phyloP scores from a whole-genome alignment of 2,329 filamentous ascomycete species.

The Aspergillus sp. region DNA sequence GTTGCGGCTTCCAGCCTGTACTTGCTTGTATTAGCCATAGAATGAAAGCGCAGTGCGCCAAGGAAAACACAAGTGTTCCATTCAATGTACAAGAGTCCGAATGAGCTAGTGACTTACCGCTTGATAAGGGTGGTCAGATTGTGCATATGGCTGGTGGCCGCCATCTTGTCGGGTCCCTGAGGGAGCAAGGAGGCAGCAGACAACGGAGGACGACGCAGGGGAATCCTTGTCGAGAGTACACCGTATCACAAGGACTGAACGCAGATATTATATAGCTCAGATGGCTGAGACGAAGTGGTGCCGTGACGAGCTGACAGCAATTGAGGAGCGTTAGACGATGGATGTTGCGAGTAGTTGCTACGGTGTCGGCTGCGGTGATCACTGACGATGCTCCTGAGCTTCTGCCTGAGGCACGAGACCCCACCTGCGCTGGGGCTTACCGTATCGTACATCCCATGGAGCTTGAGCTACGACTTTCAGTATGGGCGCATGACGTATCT shows the following conservation, averaged over 20 bases:
- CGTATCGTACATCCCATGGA: constrained; percentile 22
- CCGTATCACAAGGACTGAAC: too few relatives aligned
- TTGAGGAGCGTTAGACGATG: neutral
- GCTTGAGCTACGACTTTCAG: neutral
- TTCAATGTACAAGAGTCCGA: too few relatives aligned
- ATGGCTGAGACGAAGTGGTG: neutral
- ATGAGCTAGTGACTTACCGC: constrained; percentile 65
- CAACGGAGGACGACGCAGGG: constrained; percentile 36
- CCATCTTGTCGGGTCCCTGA: constrained; percentile 57
- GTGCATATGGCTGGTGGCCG: constrained; percentile 80
- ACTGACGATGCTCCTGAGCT: constrained; percentile 27
- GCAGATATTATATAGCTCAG: too few relatives aligned
- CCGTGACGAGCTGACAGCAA: neutral
- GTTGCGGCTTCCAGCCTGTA: constrained; percentile 94
- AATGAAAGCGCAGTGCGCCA: neutral
- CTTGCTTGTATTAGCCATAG: constrained; percentile 39
- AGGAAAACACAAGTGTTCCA: neutral
- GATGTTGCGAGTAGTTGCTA: constrained; percentile 20
- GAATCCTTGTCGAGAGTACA: too few relatives aligned
- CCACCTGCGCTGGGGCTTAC: constrained; percentile 26
- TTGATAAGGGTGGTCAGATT: constrained; percentile 98
- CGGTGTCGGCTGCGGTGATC: constrained; percentile 23
- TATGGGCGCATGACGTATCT: constrained; percentile 23
- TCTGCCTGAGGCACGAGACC: constrained; percentile 26
- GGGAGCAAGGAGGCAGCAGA: constrained; percentile 14